Base-by-base conservation (phyloP, 345 rosid species). In the Citrus sp. region DNA sequence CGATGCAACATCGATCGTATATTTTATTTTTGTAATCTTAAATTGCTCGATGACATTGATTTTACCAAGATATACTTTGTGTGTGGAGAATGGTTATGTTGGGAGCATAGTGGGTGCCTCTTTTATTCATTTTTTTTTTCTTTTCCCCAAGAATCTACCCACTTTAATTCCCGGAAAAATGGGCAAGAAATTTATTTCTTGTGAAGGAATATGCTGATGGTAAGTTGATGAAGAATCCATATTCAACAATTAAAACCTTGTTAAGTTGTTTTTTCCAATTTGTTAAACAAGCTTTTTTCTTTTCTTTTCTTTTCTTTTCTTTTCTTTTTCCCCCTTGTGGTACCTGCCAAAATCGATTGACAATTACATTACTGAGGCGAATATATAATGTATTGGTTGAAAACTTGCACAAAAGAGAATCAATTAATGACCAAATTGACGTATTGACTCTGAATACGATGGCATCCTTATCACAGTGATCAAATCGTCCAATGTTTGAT, bases 401-500 rank as follows among this genome's bases (percentile, higher is more conserved):
- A 61, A 61, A 8, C 51, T 54, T 54, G 58, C 22, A 54, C 58
- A 5, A 54, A 16, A 18, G 58, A 18, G 58, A 54, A 16, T 54
- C 19, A 18, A 54, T 4, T 0, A 4, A 54, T 3, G n/a, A 9
- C 37, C 37, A 63, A 63, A 14, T 63, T 32, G 63, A 72, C 38
- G 19, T 30, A 46, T 54, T 32, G 63, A 62, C 63, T 42, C 18
- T 62, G 60, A 74, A 74, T 62, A 74, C 18, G 77, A 74, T 74
- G n/a, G 38, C 40, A 62, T 62, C 59, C 77, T 62, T 74, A 74
- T 74, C 77, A 61, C 13, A 21, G 6, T 7, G 19, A 18, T 16
- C 40, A 72, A 12, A 18, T 3, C 14, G 14, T 73, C 34, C 40
- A 73, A n/a, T 61, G 10, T 49, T 49, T 65, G 63, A 76, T 65